These are phyloP conservation scores for Dalbergia oliveri DNA, from an alignment of 306 rosid species.

Conservation along the genomic window DNA sequence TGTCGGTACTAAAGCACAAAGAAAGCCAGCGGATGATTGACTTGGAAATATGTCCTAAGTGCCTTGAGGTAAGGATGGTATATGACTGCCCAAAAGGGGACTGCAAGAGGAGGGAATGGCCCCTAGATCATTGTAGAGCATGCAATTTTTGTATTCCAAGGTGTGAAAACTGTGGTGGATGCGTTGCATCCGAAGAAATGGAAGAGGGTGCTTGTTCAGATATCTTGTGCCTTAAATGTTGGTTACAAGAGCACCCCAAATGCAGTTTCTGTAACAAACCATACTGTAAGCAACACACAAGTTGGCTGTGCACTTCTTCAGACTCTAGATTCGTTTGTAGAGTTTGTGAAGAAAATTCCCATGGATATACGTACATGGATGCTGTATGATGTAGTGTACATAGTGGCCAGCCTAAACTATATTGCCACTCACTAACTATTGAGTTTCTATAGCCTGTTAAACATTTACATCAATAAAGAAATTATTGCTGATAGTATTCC, in stretches of 20 bases:
- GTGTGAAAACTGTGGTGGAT: conserved; percentile 82
- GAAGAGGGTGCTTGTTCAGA: conserved; percentile 75
- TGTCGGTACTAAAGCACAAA: conserved; percentile 19
- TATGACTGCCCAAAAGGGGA: conserved; percentile 69
- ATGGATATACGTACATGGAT: conserved; percentile 45
- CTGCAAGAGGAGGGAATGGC: conserved; percentile 57
- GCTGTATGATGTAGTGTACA: conserved; percentile 40
- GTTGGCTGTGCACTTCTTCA: conserved; percentile 45
- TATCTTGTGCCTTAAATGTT: conserved; percentile 67
- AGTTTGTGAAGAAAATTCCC: conserved; percentile 56
- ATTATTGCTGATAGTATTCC: conserved; percentile 16
- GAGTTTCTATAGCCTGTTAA: conserved; percentile 23
- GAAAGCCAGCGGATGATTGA: conserved; percentile 55
- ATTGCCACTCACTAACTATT: not conserved
- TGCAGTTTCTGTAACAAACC: conserved; percentile 86
- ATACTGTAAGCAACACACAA: conserved; percentile 69
- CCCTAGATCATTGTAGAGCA: conserved; percentile 55
- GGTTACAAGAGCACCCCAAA: conserved; percentile 76
- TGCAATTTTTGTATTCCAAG: conserved; percentile 77
- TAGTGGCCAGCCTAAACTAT: not conserved
- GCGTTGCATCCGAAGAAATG: conserved; percentile 54
- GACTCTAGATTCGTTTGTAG: conserved; percentile 64
- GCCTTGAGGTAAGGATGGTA: conserved; percentile 62
- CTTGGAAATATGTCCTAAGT: conserved; percentile 72
- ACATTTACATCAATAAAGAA: conserved; percentile 15